These are phyloP conservation scores for Polygonum maritimum DNA, from an alignment of 148 eudicot genomes.

Conservation along the genomic window DNA sequence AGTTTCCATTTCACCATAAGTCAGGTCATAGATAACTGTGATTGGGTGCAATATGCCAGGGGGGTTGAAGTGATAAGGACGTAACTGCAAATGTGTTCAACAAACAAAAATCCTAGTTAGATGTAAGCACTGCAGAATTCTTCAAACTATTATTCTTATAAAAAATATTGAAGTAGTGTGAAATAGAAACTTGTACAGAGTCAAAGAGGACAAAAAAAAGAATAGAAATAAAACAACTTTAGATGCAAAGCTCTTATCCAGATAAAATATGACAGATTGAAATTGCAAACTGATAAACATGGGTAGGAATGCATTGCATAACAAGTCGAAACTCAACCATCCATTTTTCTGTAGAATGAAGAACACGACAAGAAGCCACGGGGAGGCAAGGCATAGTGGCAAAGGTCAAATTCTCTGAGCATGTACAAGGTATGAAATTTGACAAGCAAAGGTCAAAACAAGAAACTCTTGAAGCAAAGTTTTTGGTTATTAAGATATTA, in stretches of 20 bases:
- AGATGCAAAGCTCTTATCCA: slow-evolving; percentile 2
- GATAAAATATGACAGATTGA: background rate
- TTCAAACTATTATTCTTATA: background rate
- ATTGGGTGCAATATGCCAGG: slow-evolving; percentile 75
- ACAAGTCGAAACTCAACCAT: background rate
- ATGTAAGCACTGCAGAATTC: background rate
- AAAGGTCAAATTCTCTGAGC: background rate
- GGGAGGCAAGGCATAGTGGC: background rate
- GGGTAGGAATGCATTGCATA: background rate
- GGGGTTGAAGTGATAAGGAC: slow-evolving; percentile 79
- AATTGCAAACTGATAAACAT: background rate
- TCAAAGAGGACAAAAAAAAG: background rate
- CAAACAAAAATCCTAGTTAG: background rate
- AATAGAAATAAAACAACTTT: background rate
- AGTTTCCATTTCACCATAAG: slow-evolving; percentile 83
- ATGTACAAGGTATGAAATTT: background rate
- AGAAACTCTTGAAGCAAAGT: background rate
- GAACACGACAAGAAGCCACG: background rate
- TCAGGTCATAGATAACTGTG: slow-evolving; percentile 65
- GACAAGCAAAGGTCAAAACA: background rate
- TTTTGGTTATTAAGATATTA: background rate
- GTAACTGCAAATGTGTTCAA: slow-evolving; percentile 30
- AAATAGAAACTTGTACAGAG: background rate
- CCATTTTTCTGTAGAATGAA: background rate
- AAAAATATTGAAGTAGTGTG: background rate